Conservation (phyloP, 805 yeast genomes). For the Nadsonia fulvescens region DNA sequence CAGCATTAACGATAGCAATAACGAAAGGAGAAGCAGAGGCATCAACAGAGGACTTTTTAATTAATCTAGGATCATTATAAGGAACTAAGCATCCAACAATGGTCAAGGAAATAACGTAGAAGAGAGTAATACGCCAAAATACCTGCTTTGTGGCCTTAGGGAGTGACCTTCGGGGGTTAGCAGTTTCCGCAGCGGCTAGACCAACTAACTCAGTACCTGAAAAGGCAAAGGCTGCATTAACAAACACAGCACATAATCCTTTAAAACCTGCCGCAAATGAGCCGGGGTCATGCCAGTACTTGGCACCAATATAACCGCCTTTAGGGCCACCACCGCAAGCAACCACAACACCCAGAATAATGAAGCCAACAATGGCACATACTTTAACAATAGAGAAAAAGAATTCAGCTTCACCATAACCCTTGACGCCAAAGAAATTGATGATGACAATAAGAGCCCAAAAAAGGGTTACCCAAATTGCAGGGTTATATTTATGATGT, state of each 20-base stretch:
- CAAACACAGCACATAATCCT: constrained; percentile 45
- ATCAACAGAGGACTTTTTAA: constrained; percentile 32
- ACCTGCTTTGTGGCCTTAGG: constrained; percentile 59
- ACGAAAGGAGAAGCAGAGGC: constrained; percentile 57
- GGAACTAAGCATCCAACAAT: constrained; percentile 49
- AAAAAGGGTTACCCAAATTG: constrained; percentile 38
- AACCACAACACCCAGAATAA: constrained; percentile 34
- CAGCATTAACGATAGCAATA: constrained; percentile 50
- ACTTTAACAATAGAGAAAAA: constrained; percentile 37
- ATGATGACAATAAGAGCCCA: constrained; percentile 28
- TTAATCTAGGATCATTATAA: constrained; percentile 27
- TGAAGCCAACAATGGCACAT: constrained; percentile 37
- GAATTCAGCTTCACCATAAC: constrained; percentile 51
- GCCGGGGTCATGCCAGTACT: constrained; percentile 45
- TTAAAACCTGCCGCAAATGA: constrained; percentile 46
- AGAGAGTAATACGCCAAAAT: constrained; percentile 52
- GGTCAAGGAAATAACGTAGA: constrained; percentile 36
- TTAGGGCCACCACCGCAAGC: constrained; percentile 38
- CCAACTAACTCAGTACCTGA: constrained; percentile 53
- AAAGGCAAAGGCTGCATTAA: constrained; percentile 50
- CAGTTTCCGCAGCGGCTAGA: constrained; percentile 51
- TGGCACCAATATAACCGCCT: constrained; percentile 34
- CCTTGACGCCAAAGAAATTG: constrained; percentile 37
- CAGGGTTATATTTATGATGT: constrained; percentile 33
- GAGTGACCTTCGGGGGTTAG: constrained; percentile 39